Conservation (phyloP, 208 protist genomes). For the Trypanosomatidae sp. region DNA sequence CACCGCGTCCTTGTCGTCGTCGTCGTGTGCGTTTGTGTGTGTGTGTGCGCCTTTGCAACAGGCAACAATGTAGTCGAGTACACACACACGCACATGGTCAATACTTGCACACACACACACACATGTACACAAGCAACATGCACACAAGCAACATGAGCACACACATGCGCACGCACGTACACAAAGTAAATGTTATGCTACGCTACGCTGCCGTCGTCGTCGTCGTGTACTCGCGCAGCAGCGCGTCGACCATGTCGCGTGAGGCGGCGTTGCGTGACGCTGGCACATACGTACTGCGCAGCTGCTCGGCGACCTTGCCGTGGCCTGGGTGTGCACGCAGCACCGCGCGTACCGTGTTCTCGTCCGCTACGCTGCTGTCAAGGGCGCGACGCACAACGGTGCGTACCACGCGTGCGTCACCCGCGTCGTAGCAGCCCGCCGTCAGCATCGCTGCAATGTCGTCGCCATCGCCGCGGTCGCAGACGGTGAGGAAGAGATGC, state of each 20-base stretch:
- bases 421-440: conserved; percentile 36
- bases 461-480: conserved; percentile 47
- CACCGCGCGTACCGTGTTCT: conserved; percentile 34
- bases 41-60: too few relatives aligned
- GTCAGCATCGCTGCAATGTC: conserved; percentile 38
- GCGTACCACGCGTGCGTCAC: conserved; percentile 37
- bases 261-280: conserved; percentile 17
- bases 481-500: conserved; percentile 48
- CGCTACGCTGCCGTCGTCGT: background rate
- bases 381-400: conserved; percentile 37
- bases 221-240: conserved; percentile 14
- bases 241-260: conserved; percentile 11
- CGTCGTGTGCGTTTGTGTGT: too few relatives aligned
- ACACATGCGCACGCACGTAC: too few relatives aligned
- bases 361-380: conserved; percentile 13
- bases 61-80: too few relatives aligned
- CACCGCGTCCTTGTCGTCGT: too few relatives aligned
- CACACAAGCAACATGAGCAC: too few relatives aligned
- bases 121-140: too few relatives aligned
- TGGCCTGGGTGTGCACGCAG: conserved; percentile 26
- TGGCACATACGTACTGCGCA: conserved; percentile 22
- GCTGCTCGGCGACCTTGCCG: conserved; percentile 14
- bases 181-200: conserved; percentile 3
- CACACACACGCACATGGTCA: too few relatives aligned
- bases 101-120: too few relatives aligned